Evolutionary conservation across 1,284 basidiomycete genomes (phyloP), one percentile per base, ranked within the genome.

Genomic region (Tremellales sp.): DNA sequence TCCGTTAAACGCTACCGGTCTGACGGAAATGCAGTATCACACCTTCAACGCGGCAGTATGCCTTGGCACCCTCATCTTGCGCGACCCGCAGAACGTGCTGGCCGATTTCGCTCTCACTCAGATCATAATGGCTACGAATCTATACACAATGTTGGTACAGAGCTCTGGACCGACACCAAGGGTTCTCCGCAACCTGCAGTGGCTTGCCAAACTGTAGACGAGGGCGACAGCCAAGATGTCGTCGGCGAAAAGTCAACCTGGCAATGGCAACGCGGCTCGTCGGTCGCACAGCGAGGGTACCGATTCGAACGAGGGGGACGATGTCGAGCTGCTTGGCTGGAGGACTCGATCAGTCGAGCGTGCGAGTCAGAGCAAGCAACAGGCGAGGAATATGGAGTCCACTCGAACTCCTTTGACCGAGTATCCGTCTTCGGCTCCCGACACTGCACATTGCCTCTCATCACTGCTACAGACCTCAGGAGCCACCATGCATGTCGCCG

Each of bases 241-340:
- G n/a, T n/a, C n/a, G n/a, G n/a, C n/a, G n/a, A n/a, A n/a, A n/a
- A n/a, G n/a, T n/a, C n/a, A n/a, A n/a, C n/a, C n/a, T n/a, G n/a
- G n/a, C n/a, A n/a, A n/a, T n/a, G n/a, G n/a, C n/a, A n/a, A n/a
- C n/a, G n/a, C n/a, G n/a, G n/a, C n/a, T n/a, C n/a, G n/a, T n/a
- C n/a, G n/a, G n/a, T 26, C 12, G 29, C 40, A 19, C 19, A 8
- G 19, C 10, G 29, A 12, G 21, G 39, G 21, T 7, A n/a, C 25
- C 24, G 26, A 43, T 29, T n/a, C 41, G 15, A 39, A 35, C 4
- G 46, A 49, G 26, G 40, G 33, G 22, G 55, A 54, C 35, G 57
- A 57, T 15, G 52, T 57, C n/a, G 62, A 61, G 42, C 53, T 67
- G 2, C 50, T 67, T 10, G 65, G 65, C 12, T 63, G 58, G 58